Evolutionary conservation across 2,329 filamentous ascomycete genomes (phyloP).

Genomic region (Venturia oleaginea): DNA sequence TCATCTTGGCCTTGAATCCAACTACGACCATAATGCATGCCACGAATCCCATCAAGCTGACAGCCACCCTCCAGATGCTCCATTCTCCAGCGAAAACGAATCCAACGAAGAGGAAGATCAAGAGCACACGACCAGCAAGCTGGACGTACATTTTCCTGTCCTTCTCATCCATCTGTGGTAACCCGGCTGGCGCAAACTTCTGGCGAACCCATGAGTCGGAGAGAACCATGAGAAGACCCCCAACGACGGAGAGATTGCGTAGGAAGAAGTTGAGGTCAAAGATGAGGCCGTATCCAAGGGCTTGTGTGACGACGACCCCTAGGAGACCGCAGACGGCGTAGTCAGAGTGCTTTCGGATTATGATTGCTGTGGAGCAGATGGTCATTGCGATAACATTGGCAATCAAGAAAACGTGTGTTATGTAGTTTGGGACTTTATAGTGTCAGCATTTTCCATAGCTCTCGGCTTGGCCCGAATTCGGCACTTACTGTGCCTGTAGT

Average conservation of each 20-base stretch:
- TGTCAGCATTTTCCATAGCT: background rate
- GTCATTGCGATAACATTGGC: constrained; percentile 85
- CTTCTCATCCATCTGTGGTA: constrained; percentile 94
- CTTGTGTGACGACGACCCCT: constrained; percentile 83
- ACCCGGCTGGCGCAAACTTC: constrained; percentile 88
- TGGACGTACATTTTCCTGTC: constrained; percentile 99
- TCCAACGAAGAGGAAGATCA: constrained; percentile 96
- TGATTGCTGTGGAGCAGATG: constrained; percentile 73
- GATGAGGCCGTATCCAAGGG: constrained; percentile 92
- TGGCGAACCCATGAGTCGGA: constrained; percentile 98
- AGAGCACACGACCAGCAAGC: constrained; percentile 84
- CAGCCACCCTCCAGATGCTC: constrained; percentile 78
- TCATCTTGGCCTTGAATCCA: constrained; percentile 99
- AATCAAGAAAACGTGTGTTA: constrained; percentile 90
- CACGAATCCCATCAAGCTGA: constrained; percentile 75
- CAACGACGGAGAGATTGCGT: constrained; percentile 94
- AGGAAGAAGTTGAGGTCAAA: constrained; percentile 99
- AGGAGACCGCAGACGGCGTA: constrained; percentile 87
- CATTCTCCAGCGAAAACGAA: constrained; percentile 94
- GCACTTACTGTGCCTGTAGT: constrained; percentile 82
- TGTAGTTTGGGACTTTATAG: constrained; percentile 66
- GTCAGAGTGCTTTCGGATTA: constrained; percentile 84
- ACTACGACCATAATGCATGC: constrained; percentile 98
- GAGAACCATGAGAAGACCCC: constrained; percentile 93
- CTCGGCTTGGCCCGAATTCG: constrained; percentile 1